Evolutionary conservation across 2,329 filamentous ascomycete genomes (phyloP).

Genomic region (Curvularia verruculosa): DNA sequence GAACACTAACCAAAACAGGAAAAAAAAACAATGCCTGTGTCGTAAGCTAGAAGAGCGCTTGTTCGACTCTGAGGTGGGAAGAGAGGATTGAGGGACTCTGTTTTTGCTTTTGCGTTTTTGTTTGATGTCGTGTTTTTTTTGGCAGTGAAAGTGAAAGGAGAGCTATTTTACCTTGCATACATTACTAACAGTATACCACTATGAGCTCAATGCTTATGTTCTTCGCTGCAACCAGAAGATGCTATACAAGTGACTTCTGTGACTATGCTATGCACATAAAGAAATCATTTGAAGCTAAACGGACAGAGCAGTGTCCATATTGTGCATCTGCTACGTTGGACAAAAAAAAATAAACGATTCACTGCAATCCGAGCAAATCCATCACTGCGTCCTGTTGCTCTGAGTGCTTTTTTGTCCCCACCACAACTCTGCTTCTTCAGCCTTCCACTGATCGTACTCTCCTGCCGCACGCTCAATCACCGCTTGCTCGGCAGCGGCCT

Average conservation of each 20-base stretch:
- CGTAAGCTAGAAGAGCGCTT: too few relatives aligned
- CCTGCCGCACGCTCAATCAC: slow-evolving; percentile 59
- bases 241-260: not conserved
- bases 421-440: slow-evolving; percentile 60
- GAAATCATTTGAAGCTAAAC: too few relatives aligned
- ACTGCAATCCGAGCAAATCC: not conserved
- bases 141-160: too few relatives aligned
- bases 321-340: not conserved
- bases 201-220: not conserved
- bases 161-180: too few relatives aligned
- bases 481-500: slow-evolving; percentile 60
- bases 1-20: too few relatives aligned
- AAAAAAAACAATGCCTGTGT: too few relatives aligned
- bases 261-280: not conserved
- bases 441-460: slow-evolving; percentile 63
- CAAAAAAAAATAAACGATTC: not conserved
- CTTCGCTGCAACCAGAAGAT: not conserved
- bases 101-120: too few relatives aligned
- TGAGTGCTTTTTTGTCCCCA: slow-evolving; percentile 62
- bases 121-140: too few relatives aligned
- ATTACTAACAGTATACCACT: too few relatives aligned
- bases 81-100: too few relatives aligned
- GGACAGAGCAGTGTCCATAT: not conserved
- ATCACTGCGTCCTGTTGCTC: slow-evolving; percentile 6
- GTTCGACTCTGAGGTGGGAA: too few relatives aligned